A percentile compares a stretch with the other conserved stretches of the same genome.
phyloP scores from a whole-genome alignment of 306 rosid species.

The Canavalia gladiata region DNA sequence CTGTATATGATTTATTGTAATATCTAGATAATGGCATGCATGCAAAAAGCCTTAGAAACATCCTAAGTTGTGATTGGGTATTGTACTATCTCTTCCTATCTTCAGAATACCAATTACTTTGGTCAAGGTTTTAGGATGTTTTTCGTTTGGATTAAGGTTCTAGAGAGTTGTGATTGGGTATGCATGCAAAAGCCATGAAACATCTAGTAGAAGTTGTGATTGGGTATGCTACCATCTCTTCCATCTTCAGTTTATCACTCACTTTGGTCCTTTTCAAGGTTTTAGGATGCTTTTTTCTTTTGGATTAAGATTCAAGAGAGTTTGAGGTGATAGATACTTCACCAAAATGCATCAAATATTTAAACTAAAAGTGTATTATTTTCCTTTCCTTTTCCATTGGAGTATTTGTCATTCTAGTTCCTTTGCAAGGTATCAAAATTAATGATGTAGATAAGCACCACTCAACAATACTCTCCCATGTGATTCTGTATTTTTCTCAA shows the following conservation, averaged over 20 bases:
- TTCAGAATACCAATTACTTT: neutral
- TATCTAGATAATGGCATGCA: neutral
- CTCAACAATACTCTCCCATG: neutral
- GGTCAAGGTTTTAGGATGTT: neutral
- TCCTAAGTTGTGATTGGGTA: neutral
- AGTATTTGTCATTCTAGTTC: constrained; percentile 31
- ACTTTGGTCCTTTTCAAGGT: neutral
- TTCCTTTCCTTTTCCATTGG: neutral
- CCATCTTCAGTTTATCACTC: neutral
- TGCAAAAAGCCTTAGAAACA: neutral
- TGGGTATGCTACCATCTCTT: neutral
- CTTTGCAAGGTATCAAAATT: neutral
- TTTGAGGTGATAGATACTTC: neutral
- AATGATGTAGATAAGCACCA: constrained; percentile 19
- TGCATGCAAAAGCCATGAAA: neutral
- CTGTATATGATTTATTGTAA: neutral
- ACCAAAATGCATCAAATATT: constrained; percentile 23
- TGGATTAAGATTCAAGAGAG: neutral
- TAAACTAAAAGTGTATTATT: neutral
- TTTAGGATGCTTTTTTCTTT: too few relatives aligned
- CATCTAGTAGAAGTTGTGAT: neutral
- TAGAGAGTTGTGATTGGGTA: neutral
- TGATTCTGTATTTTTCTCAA: neutral
- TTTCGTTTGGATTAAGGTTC: neutral
- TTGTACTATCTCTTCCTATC: neutral